phyloP scores from a whole-genome alignment of 2,329 filamentous ascomycete genomes.

The Penicillium fuscoglaucum region DNA sequence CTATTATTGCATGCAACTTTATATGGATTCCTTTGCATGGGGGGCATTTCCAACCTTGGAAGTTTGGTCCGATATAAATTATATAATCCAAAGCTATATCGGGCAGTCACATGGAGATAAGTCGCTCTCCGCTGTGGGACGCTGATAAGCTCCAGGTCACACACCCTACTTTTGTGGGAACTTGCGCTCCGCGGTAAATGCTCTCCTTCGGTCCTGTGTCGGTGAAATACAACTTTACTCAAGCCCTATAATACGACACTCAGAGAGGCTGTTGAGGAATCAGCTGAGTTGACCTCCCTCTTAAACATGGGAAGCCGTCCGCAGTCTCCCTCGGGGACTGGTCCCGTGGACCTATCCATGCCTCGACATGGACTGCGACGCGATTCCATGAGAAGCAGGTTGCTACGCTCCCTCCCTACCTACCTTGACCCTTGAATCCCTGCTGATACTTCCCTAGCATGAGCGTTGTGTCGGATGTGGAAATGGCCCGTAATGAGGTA shows the following conservation, averaged over 20 bases:
- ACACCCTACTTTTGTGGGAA: constrained; percentile 2
- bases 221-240: background rate
- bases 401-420: background rate
- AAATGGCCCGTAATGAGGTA: constrained; percentile 97
- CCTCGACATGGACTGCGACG: constrained; percentile 31
- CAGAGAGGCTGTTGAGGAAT: background rate
- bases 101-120: constrained; percentile 11
- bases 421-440: background rate
- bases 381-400: constrained; percentile 46
- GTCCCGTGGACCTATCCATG: constrained; percentile 24
- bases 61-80: background rate
- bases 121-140: constrained; percentile 11
- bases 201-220: background rate
- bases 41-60: background rate
- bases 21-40: background rate
- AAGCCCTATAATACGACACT: background rate
- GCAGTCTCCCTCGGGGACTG: constrained; percentile 26
- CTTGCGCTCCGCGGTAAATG: background rate
- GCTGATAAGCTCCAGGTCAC: constrained; percentile 11
- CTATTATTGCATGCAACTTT: background rate
- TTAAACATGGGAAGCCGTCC: constrained; percentile 33
- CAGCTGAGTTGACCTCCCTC: background rate
- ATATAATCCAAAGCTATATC: background rate
- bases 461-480: constrained; percentile 91
- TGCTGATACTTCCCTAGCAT: constrained; percentile 43